These are phyloP conservation scores for Ceratocystis lukuohia DNA, from an alignment of 2,329 filamentous ascomycete genomes.

Conservation along the genomic window DNA sequence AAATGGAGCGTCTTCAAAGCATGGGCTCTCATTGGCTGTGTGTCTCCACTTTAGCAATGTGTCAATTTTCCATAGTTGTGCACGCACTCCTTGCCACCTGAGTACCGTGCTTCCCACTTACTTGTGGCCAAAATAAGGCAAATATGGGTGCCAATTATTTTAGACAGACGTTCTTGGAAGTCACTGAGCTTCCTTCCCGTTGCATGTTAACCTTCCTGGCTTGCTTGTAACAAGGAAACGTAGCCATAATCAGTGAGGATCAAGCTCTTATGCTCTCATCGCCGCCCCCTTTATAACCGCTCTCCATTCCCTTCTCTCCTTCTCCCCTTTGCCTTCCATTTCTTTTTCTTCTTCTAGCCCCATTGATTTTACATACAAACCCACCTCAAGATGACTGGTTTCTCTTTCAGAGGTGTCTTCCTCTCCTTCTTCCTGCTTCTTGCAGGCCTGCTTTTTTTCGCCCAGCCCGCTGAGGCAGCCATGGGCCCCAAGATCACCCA, in stretches of 20 bases:
- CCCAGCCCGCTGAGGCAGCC: constrained; percentile 56
- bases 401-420: constrained; percentile 56
- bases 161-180: not conserved
- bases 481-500: constrained; percentile 92
- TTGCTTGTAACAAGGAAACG: constrained; percentile 12
- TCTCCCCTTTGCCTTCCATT: not conserved
- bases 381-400: constrained; percentile 23
- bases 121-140: no score
- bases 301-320: constrained; percentile 14
- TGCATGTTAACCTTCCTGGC: not conserved
- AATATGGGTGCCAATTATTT: not conserved
- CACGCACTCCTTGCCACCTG: not conserved
- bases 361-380: constrained; percentile 40
- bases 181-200: not conserved
- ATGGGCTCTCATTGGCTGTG: constrained; percentile 5
- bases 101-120: not conserved
- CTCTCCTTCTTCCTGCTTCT: constrained; percentile 63
- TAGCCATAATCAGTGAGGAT: constrained; percentile 15
- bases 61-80: not conserved
- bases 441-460: constrained; percentile 60
- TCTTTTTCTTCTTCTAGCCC: not conserved
- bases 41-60: not conserved
- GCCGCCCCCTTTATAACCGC: constrained; percentile 18
- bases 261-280: constrained; percentile 4
- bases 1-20: not conserved